Evolutionary conservation across 495 filamentous ascomycete genomes (phyloP).

Genomic region (Penicillium cosmopolitanum): DNA sequence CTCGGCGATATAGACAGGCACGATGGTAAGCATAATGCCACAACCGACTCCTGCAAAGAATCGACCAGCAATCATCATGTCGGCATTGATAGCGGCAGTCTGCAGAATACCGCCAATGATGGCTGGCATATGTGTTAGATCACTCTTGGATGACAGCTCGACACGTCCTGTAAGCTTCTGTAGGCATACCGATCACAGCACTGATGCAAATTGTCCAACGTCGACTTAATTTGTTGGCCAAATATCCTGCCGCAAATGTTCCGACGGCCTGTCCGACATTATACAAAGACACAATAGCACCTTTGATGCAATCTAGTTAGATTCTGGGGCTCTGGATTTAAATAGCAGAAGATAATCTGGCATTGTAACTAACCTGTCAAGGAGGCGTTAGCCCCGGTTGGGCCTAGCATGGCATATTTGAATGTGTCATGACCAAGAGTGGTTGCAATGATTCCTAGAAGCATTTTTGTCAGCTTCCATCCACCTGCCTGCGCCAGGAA

Average conservation of each 20-base stretch:
- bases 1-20: conserved; percentile 43
- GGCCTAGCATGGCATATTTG: conserved; percentile 28
- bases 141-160: neutral
- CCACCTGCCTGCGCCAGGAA: neutral
- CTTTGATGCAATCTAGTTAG: conserved; percentile 5
- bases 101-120: conserved; percentile 44
- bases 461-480: neutral
- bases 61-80: conserved; percentile 39
- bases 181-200: conserved; percentile 46
- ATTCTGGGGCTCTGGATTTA: neutral
- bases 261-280: conserved; percentile 34
- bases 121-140: neutral
- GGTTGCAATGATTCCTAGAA: conserved; percentile 33
- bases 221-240: conserved; percentile 28
- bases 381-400: conserved; percentile 20
- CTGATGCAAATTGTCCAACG: conserved; percentile 32
- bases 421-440: conserved; percentile 35
- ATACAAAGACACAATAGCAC: conserved; percentile 37
- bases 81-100: conserved; percentile 39
- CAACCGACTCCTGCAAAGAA: conserved; percentile 34
- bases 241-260: conserved; percentile 27
- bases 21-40: conserved; percentile 31
- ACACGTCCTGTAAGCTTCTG: neutral
- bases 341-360: neutral
- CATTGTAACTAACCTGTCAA: conserved; percentile 16